A percentile compares a stretch with the other conserved stretches of the same genome.
phyloP scores from a whole-genome alignment of 495 filamentous ascomycete genomes.

The Podospora sp. region DNA sequence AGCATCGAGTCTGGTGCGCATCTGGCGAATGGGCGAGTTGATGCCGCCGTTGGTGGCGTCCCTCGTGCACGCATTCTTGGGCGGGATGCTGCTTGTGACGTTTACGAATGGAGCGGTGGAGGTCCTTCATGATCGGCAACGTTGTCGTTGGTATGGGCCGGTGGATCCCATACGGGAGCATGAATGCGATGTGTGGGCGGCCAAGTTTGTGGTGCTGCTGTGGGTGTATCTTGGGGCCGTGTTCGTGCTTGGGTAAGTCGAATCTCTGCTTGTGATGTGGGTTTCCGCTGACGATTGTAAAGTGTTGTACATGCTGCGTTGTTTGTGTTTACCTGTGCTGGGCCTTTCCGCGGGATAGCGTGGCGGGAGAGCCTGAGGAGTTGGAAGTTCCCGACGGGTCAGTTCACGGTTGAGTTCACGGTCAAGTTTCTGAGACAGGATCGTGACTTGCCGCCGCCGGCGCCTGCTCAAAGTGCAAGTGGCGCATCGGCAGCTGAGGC shows the following conservation, averaged over 20 bases:
- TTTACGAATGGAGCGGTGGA: neutral
- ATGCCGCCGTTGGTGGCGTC: neutral
- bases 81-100: neutral
- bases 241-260: neutral
- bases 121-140: neutral
- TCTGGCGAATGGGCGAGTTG: neutral
- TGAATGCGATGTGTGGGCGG: neutral
- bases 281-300: neutral
- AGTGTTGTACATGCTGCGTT: neutral
- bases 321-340: neutral
- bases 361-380: conserved; percentile 3
- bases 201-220: neutral
- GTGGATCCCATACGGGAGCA: neutral
- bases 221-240: neutral
- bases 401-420: conserved; percentile 5
- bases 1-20: neutral
- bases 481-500: neutral
- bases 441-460: neutral
- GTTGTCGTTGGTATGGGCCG: neutral
- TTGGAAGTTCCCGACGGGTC: neutral
- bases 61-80: neutral
- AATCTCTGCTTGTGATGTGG: neutral
- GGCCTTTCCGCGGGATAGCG: neutral
- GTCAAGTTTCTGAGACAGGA: conserved; percentile 1
- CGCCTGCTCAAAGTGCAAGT: neutral